Conservation (phyloP, 371 early-diverging fungal species). For the Dichotomocladium elegans region DNA sequence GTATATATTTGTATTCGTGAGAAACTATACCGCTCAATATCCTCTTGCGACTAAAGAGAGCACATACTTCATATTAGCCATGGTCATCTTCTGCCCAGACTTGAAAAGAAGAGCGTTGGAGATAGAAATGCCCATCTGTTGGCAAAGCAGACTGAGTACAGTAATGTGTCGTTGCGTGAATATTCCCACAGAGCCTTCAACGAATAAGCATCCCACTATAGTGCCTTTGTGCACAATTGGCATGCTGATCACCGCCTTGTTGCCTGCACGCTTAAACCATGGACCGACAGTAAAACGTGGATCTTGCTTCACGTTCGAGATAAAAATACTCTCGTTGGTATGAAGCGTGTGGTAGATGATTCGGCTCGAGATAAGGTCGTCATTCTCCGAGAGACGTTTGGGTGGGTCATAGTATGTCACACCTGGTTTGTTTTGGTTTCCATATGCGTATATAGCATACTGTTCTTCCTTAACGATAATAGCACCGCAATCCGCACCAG, state of each 20-base stretch:
- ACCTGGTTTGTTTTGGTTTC: slow-evolving; percentile 30
- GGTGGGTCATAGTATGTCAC: slow-evolving; percentile 41
- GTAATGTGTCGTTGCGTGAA: slow-evolving; percentile 54
- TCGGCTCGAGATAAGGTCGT: slow-evolving; percentile 29
- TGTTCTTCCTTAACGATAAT: slow-evolving; percentile 43
- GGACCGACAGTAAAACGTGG: slow-evolving; percentile 39
- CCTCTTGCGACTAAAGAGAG: no score
- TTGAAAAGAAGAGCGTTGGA: slow-evolving; percentile 54
- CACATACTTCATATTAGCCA: slow-evolving; percentile 27
- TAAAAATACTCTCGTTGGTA: slow-evolving; percentile 35
- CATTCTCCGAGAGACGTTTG: slow-evolving; percentile 23
- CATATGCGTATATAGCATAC: slow-evolving; percentile 38
- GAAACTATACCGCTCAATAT: no score
- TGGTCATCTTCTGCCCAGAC: slow-evolving; percentile 38
- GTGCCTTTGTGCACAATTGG: slow-evolving; percentile 50
- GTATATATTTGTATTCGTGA: neutral
- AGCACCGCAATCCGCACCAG: slow-evolving; percentile 43
- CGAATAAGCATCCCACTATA: slow-evolving; percentile 49
- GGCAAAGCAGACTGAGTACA: slow-evolving; percentile 52
- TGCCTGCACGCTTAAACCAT: slow-evolving; percentile 41
- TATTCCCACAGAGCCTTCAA: slow-evolving; percentile 53
- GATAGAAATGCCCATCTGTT: slow-evolving; percentile 59
- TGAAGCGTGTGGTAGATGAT: slow-evolving; percentile 41
- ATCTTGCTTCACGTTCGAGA: slow-evolving; percentile 36
- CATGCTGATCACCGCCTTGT: slow-evolving; percentile 53